A percentile compares a stretch with the other conserved stretches of the same genome.
Conservation (phyloP, 495 filamentous ascomycete genomes). For the Aspergillus coremiiformis region DNA sequence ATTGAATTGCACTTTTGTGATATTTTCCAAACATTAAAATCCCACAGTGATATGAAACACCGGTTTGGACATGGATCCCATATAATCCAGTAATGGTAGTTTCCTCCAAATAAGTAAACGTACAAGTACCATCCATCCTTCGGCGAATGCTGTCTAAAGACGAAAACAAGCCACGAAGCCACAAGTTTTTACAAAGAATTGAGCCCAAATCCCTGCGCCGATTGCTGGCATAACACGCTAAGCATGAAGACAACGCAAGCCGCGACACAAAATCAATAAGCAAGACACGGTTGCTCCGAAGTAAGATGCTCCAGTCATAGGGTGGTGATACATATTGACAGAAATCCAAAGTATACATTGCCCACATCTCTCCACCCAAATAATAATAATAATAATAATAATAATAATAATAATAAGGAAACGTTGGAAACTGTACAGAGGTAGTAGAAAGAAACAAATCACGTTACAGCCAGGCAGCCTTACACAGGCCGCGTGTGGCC, state of each 20-base stretch:
- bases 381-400: too few relatives aligned
- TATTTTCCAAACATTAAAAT: neutral
- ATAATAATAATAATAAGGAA: too few relatives aligned
- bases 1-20: neutral
- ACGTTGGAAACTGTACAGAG: neutral
- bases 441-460: neutral
- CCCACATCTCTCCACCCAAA: neutral
- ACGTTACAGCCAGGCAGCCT: neutral
- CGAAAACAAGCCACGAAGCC: neutral
- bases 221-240: constrained; percentile 1
- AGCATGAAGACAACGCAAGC: neutral
- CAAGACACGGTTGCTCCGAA: neutral
- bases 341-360: neutral
- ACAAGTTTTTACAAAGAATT: neutral
- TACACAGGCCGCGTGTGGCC: constrained; percentile 15
- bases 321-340: constrained; percentile 3
- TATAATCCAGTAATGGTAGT: neutral
- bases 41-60: neutral
- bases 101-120: neutral
- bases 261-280: neutral
- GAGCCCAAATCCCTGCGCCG: neutral
- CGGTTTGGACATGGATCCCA: neutral
- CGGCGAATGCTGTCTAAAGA: neutral
- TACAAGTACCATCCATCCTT: neutral
- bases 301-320: neutral